Conservation (phyloP, 176 grass and related monocot species). For the Poa pratensis region DNA sequence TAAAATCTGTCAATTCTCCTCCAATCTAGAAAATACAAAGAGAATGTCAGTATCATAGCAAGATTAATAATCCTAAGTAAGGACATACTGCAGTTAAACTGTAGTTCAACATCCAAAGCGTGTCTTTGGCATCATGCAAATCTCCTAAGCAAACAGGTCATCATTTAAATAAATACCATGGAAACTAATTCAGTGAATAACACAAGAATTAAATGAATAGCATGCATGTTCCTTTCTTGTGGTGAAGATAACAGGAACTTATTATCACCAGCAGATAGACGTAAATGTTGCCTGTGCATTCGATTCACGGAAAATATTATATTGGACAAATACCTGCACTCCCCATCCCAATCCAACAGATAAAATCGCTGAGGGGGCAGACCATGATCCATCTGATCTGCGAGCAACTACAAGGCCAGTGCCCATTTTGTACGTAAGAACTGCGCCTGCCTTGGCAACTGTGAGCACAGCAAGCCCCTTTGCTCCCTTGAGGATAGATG, state of each 20-base stretch:
- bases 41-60: slow-evolving; percentile 10
- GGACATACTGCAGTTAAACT: background rate
- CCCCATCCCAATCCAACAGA: slow-evolving; percentile 97
- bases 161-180: background rate
- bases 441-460: slow-evolving; percentile 76
- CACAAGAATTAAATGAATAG: background rate
- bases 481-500: slow-evolving; percentile 83
- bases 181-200: background rate
- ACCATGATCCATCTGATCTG: slow-evolving; percentile 90
- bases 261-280: background rate
- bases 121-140: background rate
- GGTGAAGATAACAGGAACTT: background rate
- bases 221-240: background rate
- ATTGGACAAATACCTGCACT: slow-evolving; percentile 67
- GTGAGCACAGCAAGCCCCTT: slow-evolving; percentile 91
- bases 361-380: slow-evolving; percentile 87
- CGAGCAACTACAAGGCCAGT: slow-evolving; percentile 88
- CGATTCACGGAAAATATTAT: slow-evolving; percentile 30
- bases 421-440: slow-evolving; percentile 93
- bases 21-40: slow-evolving; percentile 66
- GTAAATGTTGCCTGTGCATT: background rate
- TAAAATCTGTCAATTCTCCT: slow-evolving; percentile 88
- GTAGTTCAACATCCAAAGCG: slow-evolving; percentile 1
- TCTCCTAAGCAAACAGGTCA: background rate
- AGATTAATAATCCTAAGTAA: slow-evolving; percentile 20